phyloP scores from a whole-genome alignment of 2,329 filamentous ascomycete species.

The Diaporthe velutina region DNA sequence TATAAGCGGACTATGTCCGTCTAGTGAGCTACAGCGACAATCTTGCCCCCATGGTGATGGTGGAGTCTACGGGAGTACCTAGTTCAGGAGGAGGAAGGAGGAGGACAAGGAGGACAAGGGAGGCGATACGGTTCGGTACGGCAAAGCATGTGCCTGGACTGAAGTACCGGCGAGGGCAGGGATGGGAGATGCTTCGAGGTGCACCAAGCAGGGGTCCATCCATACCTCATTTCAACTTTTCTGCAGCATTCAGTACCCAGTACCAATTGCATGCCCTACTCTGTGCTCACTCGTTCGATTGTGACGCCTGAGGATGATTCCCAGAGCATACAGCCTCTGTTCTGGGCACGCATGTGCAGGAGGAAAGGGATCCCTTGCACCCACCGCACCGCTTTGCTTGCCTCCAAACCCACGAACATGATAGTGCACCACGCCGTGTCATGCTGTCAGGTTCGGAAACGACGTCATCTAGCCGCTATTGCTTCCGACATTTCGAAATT shows the following conservation, averaged over 20 bases:
- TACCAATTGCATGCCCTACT: slow-evolving; percentile 22
- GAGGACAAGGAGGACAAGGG: not conserved
- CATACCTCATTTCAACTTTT: slow-evolving; percentile 39
- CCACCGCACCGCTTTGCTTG: not conserved
- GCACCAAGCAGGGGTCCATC: slow-evolving; percentile 32
- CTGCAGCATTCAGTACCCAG: not conserved
- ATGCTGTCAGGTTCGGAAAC: not conserved
- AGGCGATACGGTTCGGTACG: not conserved
- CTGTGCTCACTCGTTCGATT: slow-evolving; percentile 27
- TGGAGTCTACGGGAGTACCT: slow-evolving; percentile 20
- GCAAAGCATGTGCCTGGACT: slow-evolving; percentile 7
- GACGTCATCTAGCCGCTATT: slow-evolving; percentile 14
- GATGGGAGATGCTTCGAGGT: slow-evolving; percentile 22
- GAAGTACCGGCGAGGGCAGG: slow-evolving; percentile 36
- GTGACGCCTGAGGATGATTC: slow-evolving; percentile 15
- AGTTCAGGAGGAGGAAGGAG: slow-evolving; percentile 11
- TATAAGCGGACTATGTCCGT: slow-evolving; percentile 7
- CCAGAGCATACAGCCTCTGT: not conserved
- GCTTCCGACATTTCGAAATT: not conserved
- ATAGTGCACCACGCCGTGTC: not conserved
- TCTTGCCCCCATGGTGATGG: not conserved
- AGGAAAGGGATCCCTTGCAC: slow-evolving; percentile 4
- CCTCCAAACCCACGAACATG: not conserved
- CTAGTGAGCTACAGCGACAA: slow-evolving; percentile 6
- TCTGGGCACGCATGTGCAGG: not conserved